Conservation (phyloP, 192 early-diverging fungal genomes). For the Backusella psychrophila region DNA sequence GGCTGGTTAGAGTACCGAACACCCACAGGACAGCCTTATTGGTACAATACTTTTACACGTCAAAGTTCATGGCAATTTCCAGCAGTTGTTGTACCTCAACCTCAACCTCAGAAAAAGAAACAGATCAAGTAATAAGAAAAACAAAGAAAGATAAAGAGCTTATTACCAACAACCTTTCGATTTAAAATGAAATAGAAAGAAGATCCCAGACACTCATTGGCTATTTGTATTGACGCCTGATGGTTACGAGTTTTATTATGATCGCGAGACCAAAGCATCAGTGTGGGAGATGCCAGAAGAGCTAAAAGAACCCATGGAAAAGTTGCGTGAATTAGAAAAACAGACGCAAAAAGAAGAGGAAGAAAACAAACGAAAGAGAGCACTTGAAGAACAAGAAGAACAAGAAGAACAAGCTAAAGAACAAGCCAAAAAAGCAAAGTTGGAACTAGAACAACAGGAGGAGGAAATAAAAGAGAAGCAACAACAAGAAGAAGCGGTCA, state of each 20-base stretch:
- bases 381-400: constrained; percentile 8
- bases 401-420: constrained; percentile 23
- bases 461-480: constrained; percentile 28
- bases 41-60: constrained; percentile 67
- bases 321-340: constrained; percentile 33
- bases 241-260: constrained; percentile 77
- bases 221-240: constrained; percentile 66
- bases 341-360: constrained; percentile 30
- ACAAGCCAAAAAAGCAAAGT: not conserved
- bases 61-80: constrained; percentile 70
- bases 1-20: constrained; percentile 64
- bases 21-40: constrained; percentile 67
- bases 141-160: constrained; percentile 39
- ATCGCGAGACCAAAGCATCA: constrained; percentile 63
- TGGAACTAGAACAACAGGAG: not conserved
- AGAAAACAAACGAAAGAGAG: not conserved
- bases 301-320: constrained; percentile 27
- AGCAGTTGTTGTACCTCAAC: constrained; percentile 16
- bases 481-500: not conserved
- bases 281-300: constrained; percentile 60
- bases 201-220: constrained; percentile 71
- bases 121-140: constrained; percentile 37
- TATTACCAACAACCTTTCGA: constrained; percentile 34
- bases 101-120: not conserved
- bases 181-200: constrained; percentile 40